Percentiles rank a stretch among this genome's conserved stretches.
Evolutionary conservation across 768 basidiomycete genomes (phyloP).

Genomic region (Leccinum uliginosum): DNA sequence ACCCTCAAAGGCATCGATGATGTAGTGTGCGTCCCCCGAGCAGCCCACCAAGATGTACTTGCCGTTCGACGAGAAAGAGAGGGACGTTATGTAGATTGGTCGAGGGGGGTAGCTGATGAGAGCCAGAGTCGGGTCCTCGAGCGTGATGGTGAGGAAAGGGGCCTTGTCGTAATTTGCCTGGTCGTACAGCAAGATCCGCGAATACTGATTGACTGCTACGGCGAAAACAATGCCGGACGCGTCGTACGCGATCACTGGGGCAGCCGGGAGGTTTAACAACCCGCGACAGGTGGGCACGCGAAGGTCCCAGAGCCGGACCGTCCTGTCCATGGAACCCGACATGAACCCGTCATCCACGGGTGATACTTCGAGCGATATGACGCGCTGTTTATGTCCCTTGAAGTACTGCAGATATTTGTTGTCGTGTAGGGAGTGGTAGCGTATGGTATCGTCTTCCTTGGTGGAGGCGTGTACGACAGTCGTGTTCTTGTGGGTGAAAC

Average conservation of each 20-base stretch:
- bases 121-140: constrained; percentile 76
- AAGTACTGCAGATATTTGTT: constrained; percentile 97
- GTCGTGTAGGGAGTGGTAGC: constrained; percentile 94
- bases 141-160: constrained; percentile 79
- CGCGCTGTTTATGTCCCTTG: constrained; percentile 86
- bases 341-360: constrained; percentile 95
- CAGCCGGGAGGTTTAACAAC: constrained; percentile 65
- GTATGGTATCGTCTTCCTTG: constrained; percentile 90
- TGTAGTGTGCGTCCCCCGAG: constrained; percentile 87
- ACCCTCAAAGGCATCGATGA: constrained; percentile 89
- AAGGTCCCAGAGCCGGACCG: constrained; percentile 95
- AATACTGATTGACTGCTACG: constrained; percentile 78
- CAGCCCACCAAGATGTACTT: constrained; percentile 91
- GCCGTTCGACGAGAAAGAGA: constrained; percentile 87
- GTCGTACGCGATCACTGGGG: constrained; percentile 83
- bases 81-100: constrained; percentile 85
- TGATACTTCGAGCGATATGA: constrained; percentile 86
- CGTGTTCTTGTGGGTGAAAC: constrained; percentile 89
- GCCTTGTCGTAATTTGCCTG: constrained; percentile 84
- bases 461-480: constrained; percentile 89
- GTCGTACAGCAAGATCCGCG: constrained; percentile 82
- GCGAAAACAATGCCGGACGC: constrained; percentile 80
- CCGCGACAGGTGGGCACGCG: constrained; percentile 76
- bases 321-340: constrained; percentile 91
- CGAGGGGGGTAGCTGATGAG: constrained; percentile 82